phyloP scores from a whole-genome alignment of 2,329 filamentous ascomycete species.

The Madurella mycetomatis region DNA sequence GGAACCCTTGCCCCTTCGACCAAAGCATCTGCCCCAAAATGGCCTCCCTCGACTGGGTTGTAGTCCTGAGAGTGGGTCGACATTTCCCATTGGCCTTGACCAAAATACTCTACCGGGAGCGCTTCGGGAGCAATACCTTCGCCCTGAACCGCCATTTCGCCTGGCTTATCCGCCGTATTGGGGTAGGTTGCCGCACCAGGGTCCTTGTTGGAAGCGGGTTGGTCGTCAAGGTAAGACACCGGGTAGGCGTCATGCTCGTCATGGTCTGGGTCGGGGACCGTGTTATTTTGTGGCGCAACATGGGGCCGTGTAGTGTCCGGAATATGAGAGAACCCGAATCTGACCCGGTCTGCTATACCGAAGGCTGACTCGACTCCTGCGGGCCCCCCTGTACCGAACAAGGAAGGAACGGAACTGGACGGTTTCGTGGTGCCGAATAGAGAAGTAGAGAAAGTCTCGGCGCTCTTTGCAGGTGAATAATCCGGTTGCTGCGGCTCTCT shows the following conservation, averaged over 20 bases:
- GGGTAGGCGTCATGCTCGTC: slow-evolving; percentile 19
- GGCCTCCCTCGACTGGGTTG: slow-evolving; percentile 24
- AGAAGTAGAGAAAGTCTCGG: neutral
- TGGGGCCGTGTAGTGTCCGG: slow-evolving; percentile 15
- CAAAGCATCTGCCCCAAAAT: slow-evolving; percentile 23
- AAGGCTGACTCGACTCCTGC: slow-evolving; percentile 9
- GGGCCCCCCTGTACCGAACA: slow-evolving; percentile 21
- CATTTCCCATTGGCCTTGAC: slow-evolving; percentile 22
- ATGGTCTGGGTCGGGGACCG: neutral
- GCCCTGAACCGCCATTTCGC: slow-evolving; percentile 8
- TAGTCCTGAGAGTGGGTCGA: slow-evolving; percentile 21
- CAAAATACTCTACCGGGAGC: slow-evolving; percentile 16
- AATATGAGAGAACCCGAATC: slow-evolving; percentile 29
- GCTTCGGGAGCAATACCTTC: slow-evolving; percentile 8
- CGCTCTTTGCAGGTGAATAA: neutral
- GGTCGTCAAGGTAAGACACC: slow-evolving; percentile 18
- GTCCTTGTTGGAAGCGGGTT: slow-evolving; percentile 11
- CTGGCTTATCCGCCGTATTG: slow-evolving; percentile 14
- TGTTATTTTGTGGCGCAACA: neutral
- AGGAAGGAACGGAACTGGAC: slow-evolving; percentile 14
- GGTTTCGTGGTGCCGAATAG: slow-evolving; percentile 17
- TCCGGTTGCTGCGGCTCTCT: neutral
- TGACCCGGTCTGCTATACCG: slow-evolving; percentile 27
- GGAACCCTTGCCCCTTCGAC: slow-evolving; percentile 15
- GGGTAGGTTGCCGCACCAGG: slow-evolving; percentile 18